These are phyloP conservation scores for Patellifolia procumbens DNA, from an alignment of 179 eudicot genomes.

Conservation along the genomic window DNA sequence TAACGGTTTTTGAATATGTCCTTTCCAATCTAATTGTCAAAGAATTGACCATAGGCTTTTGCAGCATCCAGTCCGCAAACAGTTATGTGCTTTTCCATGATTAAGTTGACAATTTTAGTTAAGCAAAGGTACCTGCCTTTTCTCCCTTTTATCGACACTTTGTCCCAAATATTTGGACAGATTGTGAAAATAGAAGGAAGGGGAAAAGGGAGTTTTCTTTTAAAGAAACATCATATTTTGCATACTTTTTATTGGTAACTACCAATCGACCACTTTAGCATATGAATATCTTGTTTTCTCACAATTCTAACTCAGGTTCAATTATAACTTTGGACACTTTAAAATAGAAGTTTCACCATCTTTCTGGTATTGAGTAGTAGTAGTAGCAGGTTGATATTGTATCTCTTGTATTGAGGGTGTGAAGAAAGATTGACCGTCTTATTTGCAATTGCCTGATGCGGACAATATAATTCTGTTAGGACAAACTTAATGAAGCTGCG, in stretches of 20 bases:
- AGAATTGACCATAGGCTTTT: no score
- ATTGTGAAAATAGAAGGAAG: neutral
- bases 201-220: no score
- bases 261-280: neutral
- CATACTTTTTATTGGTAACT: neutral
- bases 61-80: no score
- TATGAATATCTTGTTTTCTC: neutral
- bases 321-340: neutral
- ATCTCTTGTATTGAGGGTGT: neutral
- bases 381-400: neutral
- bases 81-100: neutral
- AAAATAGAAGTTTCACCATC: neutral
- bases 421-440: neutral
- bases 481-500: slow-evolving; percentile 98
- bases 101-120: neutral
- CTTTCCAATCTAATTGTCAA: slow-evolving; percentile 2
- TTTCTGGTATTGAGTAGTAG: neutral
- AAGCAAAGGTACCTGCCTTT: neutral
- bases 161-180: neutral
- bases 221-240: neutral
- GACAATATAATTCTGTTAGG: slow-evolving; percentile 46
- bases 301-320: neutral
- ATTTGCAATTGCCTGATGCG: slow-evolving; percentile 19
- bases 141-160: neutral
- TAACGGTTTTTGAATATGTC: neutral